These are phyloP conservation scores for Teratosphaeria gauchensis DNA, from an alignment of 2,329 filamentous ascomycete genomes.

Conservation along the genomic window DNA sequence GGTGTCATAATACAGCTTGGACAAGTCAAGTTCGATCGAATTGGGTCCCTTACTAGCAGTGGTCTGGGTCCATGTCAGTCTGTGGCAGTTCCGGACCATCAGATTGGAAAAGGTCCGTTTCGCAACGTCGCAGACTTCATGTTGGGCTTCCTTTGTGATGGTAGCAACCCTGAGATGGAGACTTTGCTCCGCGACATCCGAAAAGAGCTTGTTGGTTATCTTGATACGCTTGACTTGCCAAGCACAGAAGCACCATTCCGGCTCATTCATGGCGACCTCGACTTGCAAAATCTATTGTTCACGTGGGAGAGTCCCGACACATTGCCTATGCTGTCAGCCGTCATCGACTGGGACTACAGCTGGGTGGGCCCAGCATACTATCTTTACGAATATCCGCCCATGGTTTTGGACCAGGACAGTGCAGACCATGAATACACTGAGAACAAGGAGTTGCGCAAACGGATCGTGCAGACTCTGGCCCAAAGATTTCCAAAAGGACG, in stretches of 20 bases:
- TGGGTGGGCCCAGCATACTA: slow-evolving; percentile 7
- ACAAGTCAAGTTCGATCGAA: not conserved
- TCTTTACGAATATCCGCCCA: slow-evolving; percentile 6
- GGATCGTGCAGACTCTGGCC: slow-evolving; percentile 3
- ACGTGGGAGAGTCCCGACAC: not conserved
- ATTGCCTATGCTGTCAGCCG: not conserved
- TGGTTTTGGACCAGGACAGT: slow-evolving; percentile 5
- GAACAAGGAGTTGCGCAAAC: slow-evolving; percentile 7
- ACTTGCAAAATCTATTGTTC: slow-evolving; percentile 7
- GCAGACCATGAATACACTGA: not conserved
- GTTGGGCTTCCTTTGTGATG: not conserved
- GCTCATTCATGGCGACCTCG: slow-evolving; percentile 9
- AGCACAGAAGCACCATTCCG: slow-evolving; percentile 4
- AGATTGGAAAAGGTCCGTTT: slow-evolving; percentile 2
- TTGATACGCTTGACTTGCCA: not conserved
- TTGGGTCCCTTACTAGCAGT: not conserved
- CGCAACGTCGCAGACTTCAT: not conserved
- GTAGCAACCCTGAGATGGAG: not conserved
- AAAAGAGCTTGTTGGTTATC: not conserved
- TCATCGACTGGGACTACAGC: slow-evolving; percentile 13
- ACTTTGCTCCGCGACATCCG: not conserved
- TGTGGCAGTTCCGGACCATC: not conserved
- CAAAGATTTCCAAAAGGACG: not conserved
- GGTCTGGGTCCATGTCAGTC: not conserved
- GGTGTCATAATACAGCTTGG: slow-evolving; percentile 7